A percentile compares a stretch with the other conserved stretches of the same genome.
phyloP scores from a whole-genome alignment of 2,329 filamentous ascomycete species.

The Aspergillus fumigatus region DNA sequence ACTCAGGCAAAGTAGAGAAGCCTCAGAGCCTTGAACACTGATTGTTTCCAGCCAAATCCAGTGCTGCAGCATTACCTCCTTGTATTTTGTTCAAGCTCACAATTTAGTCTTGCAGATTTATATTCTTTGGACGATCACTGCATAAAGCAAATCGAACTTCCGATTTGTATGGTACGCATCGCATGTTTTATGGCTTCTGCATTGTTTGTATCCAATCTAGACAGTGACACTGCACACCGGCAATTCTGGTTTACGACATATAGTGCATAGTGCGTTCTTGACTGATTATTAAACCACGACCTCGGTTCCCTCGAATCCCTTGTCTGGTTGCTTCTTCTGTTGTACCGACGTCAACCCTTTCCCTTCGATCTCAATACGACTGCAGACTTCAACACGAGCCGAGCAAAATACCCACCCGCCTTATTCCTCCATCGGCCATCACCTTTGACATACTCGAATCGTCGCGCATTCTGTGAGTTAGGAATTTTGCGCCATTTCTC shows the following conservation, averaged over 20 bases:
- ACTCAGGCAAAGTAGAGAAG: slow-evolving; percentile 10
- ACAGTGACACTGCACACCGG: background rate
- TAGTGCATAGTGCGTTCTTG: background rate
- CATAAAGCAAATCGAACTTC: background rate
- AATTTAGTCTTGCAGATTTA: background rate
- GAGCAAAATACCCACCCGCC: background rate
- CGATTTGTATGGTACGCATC: background rate
- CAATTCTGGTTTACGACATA: background rate
- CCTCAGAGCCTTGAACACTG: background rate
- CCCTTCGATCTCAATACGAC: background rate
- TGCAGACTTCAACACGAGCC: background rate
- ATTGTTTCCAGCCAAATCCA: background rate
- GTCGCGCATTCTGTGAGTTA: background rate
- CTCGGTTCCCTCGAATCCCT: background rate
- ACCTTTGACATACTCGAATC: background rate
- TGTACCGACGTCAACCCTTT: background rate
- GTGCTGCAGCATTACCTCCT: background rate
- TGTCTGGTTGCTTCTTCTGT: background rate
- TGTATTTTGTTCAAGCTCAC: background rate
- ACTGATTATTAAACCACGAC: background rate
- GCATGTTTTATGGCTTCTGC: background rate
- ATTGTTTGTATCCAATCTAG: background rate
- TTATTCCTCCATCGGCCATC: background rate
- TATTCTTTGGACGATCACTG: background rate
- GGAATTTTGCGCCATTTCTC: background rate